Evolutionary conservation across 1,284 basidiomycete genomes (phyloP).

Genomic region (Phellinidium pouzarii): DNA sequence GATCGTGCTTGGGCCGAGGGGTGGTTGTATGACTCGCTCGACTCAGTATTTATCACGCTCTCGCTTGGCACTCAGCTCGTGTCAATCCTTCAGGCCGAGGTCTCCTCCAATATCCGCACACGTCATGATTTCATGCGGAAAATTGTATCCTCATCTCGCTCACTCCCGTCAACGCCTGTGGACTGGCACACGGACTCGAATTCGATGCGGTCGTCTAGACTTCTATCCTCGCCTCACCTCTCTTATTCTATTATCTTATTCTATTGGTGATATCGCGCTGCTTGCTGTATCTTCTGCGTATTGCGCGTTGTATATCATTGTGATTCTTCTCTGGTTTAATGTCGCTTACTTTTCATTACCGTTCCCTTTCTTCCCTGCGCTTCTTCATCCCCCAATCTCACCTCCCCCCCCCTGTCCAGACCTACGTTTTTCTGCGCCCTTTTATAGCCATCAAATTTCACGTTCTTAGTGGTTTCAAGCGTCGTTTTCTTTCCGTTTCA

Average conservation of each 20-base stretch:
- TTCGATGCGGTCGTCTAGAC: background rate
- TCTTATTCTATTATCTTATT: slow-evolving; percentile 9
- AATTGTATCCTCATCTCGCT: background rate
- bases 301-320: slow-evolving; percentile 16
- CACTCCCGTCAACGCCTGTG: background rate
- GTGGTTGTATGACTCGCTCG: slow-evolving; percentile 4
- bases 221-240: background rate
- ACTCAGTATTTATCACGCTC: slow-evolving; percentile 2
- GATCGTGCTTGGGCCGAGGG: slow-evolving; percentile 1
- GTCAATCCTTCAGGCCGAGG: background rate
- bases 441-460: background rate
- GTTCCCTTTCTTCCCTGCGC: background rate
- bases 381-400: background rate
- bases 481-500: background rate
- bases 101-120: background rate
- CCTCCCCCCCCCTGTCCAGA: background rate
- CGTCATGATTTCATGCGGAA: background rate
- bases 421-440: background rate
- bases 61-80: background rate
- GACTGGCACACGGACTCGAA: background rate
- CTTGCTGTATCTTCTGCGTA: slow-evolving; percentile 14
- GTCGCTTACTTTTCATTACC: slow-evolving; percentile 1
- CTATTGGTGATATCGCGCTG: slow-evolving; percentile 11
- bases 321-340: slow-evolving; percentile 5
- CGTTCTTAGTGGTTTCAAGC: background rate